Percentiles rank a stretch among this genome's conserved stretches.
Evolutionary conservation across 2,329 filamentous ascomycete species (phyloP).

Genomic region (Coniochaeta ligniaria): DNA sequence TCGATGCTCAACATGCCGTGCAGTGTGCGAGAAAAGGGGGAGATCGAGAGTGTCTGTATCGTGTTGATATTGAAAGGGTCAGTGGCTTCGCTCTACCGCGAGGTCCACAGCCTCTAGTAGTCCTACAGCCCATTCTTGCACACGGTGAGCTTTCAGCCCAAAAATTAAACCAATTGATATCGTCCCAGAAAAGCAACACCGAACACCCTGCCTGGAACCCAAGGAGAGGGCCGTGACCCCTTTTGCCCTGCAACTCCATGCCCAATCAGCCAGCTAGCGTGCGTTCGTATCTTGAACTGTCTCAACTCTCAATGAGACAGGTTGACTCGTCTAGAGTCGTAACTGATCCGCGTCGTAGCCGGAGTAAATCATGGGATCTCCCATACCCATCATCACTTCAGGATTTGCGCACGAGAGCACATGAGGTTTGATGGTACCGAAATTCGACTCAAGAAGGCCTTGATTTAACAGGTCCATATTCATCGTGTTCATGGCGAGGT

Average conservation of each 20-base stretch:
- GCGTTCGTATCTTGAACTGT: background rate
- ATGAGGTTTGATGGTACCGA: slow-evolving; percentile 49
- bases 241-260: background rate
- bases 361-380: slow-evolving; percentile 52
- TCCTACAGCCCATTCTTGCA: background rate
- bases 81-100: background rate
- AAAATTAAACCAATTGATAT: background rate
- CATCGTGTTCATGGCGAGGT: slow-evolving; percentile 32
- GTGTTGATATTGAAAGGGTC: background rate
- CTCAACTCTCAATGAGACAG: background rate
- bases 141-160: background rate
- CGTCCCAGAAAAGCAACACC: background rate
- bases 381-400: slow-evolving; percentile 50
- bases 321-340: slow-evolving; percentile 22
- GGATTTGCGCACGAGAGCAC: slow-evolving; percentile 43
- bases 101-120: background rate
- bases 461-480: slow-evolving; percentile 40
- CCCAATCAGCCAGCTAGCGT: background rate
- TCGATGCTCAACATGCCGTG: background rate
- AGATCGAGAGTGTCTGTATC: background rate
- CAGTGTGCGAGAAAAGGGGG: background rate
- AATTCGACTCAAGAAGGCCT: slow-evolving; percentile 42
- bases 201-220: background rate
- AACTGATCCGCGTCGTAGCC: slow-evolving; percentile 40
- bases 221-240: background rate